Base-by-base conservation (phyloP, 345 rosid genomes). In the Camelina neglecta region DNA sequence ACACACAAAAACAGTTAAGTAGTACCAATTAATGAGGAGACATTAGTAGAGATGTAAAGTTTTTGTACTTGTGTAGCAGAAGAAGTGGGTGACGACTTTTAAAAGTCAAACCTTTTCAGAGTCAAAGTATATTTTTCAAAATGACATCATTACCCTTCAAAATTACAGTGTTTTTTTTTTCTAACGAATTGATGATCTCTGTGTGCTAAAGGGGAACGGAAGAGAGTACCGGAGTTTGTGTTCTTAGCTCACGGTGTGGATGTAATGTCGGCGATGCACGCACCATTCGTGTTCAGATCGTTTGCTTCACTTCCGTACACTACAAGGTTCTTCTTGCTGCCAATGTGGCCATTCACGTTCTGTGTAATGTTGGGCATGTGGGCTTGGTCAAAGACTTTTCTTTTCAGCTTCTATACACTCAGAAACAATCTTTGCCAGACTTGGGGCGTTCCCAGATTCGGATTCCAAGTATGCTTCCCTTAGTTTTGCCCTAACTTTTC, bases 201-300 rank as follows among this genome's bases (percentile, higher is more conserved):
- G 16, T 26, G 67, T 75, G 77, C 84, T 7, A 1, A 7, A 90
- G 97, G 55, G 24, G 79, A 83, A 41, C 6, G 71, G 1, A 72
- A 73, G 67, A 86, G 83, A 71, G 89, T 79, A 15, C 90, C 99
- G 11, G 97, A 91, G 79, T 96, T 96, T 18, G 99, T 96, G 69
- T 96, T 96, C 88, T 81, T 96, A 42, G 99, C 96, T 2, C 99
- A 96, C 73, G 92, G 81, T 4, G 97, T 96, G 15, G 99, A 96
- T 72, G 26, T 96, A 2, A 60, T 83, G 38, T 83, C 90, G 1
- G 60, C 88, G 3, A 68, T 89, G 85, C 99, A 96, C 57, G 86
- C 75, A 7, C 93, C 96, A 0, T 93, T 90, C 59, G 83, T 87
- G 20, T 75, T 71, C 51, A 75, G 97, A 67, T 81, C 93, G 7